A percentile compares a stretch with the other conserved stretches of the same genome.
phyloP scores from a whole-genome alignment of 441 rosid species.

The Kokia cookei region DNA sequence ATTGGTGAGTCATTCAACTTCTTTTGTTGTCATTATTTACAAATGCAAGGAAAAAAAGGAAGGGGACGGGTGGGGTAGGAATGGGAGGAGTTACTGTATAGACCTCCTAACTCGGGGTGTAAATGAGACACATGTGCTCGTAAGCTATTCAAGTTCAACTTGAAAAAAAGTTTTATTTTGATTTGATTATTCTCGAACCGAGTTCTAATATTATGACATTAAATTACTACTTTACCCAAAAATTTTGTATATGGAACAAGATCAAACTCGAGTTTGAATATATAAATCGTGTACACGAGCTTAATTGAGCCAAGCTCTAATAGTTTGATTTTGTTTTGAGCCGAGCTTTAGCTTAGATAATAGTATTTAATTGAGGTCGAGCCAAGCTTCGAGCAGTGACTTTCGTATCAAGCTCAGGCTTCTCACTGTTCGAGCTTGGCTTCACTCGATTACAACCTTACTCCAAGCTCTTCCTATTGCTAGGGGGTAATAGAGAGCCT shows the following conservation, averaged over 20 bases:
- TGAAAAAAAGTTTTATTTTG: not conserved
- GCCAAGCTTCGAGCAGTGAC: not conserved
- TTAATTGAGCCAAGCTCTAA: not conserved
- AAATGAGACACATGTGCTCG: not conserved
- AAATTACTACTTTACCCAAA: not conserved
- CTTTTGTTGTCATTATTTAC: not conserved
- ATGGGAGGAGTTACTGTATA: not conserved
- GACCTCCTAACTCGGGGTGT: not conserved
- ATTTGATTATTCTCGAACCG: not conserved
- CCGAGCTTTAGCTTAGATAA: not conserved
- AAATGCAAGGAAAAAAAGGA: not conserved
- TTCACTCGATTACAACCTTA: not conserved
- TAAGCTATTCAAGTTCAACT: not conserved
- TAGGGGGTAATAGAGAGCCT: not conserved
- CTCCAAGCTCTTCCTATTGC: not conserved
- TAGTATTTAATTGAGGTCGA: not conserved
- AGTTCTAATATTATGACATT: not conserved
- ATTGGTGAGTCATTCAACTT: constrained; percentile 55
- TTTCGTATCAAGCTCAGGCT: not conserved
- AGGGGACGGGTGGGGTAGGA: not conserved
- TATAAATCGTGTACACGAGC: not conserved
- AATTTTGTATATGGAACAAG: not conserved
- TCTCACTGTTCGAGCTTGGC: not conserved
- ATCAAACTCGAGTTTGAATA: not conserved
- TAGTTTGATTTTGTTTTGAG: not conserved